Evolutionary conservation across 116 monocot species (phyloP).

Genomic region (Thalassia testudinum): DNA sequence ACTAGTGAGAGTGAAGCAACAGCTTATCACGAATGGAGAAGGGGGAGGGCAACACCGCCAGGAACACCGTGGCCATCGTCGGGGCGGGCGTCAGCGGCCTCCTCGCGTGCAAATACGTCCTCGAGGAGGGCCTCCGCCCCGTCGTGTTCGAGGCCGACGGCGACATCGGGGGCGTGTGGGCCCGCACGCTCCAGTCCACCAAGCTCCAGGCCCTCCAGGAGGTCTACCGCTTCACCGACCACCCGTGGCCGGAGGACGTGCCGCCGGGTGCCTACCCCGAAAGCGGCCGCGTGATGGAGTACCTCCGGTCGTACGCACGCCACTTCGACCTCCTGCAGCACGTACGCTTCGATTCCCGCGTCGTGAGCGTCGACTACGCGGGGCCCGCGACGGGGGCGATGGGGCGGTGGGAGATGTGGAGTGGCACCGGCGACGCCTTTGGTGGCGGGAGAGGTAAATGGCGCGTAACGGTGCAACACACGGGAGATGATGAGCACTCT

Average conservation of each 20-base stretch:
- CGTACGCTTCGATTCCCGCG: conserved; percentile 27
- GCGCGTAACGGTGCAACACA: no score
- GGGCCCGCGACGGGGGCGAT: conserved; percentile 38
- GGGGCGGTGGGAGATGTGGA: conserved; percentile 34
- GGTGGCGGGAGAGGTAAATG: conserved; percentile 3
- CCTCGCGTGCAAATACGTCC: conserved; percentile 37
- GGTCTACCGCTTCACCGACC: conserved; percentile 46
- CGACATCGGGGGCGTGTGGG: conserved; percentile 52
- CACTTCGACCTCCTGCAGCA: conserved; percentile 23
- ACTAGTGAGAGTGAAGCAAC: no score
- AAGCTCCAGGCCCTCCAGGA: conserved; percentile 33
- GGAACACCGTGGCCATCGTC: conserved; percentile 23
- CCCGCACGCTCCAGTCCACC: conserved; percentile 27
- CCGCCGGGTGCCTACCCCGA: conserved; percentile 17
- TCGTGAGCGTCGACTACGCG: conserved; percentile 34
- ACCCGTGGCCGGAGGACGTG: conserved; percentile 41
- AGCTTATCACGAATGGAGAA: no score
- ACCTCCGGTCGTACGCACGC: conserved; percentile 32
- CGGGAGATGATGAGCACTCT: no score
- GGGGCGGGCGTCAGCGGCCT: conserved; percentile 70
- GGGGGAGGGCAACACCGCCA: not conserved
- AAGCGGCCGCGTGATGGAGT: conserved; percentile 29
- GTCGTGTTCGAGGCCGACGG: conserved; percentile 37
- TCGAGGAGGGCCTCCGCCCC: conserved; percentile 37
- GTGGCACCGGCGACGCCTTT: conserved; percentile 40